Base-by-base conservation (phyloP, 352 stramenopile genomes). In the Phytophthora cactorum region DNA sequence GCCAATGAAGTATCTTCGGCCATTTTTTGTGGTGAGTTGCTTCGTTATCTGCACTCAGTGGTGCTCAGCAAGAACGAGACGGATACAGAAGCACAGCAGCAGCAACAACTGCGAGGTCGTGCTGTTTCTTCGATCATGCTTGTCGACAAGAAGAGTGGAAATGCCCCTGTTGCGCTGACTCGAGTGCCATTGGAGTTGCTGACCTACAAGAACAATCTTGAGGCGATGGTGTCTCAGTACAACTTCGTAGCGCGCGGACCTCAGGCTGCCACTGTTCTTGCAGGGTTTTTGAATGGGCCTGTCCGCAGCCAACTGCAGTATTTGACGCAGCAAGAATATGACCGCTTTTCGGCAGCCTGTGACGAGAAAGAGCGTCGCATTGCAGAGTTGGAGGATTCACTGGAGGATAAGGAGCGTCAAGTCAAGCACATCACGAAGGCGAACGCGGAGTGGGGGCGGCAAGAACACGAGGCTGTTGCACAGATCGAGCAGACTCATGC, bases 151-250 rank as follows among this genome's bases (percentile, higher is more conserved):
- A 79, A 74, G 46, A 69, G 63, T 39, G 66, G 68, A 14, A 67
- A 59, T 41, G 65, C 34, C 3, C 46, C 68, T 50, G 63, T 74
- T 43, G 56, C 59, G 43, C 52, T 79, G 8, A 79, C 72, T 15
- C 68, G 68, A 32, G 72, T 93, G 15, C 85, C 85, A 8, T 64
- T 91, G 22, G 81, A 93, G 61, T 54, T 93, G 41, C 36, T 93
- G 41, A 89, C 85, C 5, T 93, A 93, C 73, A 90, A 91, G 63
- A 89, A 75, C 61, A 93, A 93, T 36, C 39, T 93, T 4, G 85
- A 93, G 45, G 85, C 85, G 9, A 84, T 93, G 78, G 69, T 90
- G 11, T 93, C 85, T 2, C 85, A 93, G 58, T 93, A 91, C 67
- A 81, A 89, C 51, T 93, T 93, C 38, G 67, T 93, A 12, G 77